These are phyloP conservation scores for Aspergillus panamensis DNA, from an alignment of 495 filamentous ascomycete species.

Conservation along the genomic window DNA sequence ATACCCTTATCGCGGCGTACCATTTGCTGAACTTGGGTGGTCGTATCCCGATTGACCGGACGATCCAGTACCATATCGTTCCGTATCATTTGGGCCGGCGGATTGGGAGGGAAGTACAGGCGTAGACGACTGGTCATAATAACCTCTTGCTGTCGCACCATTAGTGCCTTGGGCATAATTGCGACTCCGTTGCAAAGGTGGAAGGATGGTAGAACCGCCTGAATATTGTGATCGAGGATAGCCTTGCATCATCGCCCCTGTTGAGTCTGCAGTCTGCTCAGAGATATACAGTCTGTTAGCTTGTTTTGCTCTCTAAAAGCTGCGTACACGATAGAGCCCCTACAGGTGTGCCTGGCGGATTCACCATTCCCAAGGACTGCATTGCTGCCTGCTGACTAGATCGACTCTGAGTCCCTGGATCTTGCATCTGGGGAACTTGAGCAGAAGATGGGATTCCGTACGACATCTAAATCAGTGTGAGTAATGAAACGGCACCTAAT, in stretches of 20 bases:
- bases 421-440: constrained; percentile 38
- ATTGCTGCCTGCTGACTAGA: constrained; percentile 41
- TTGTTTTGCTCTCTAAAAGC: constrained; percentile 20
- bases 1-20: constrained; percentile 33
- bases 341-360: constrained; percentile 45
- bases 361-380: constrained; percentile 42
- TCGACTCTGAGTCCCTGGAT: constrained; percentile 37
- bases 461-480: constrained; percentile 30
- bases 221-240: constrained; percentile 38
- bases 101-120: constrained; percentile 42
- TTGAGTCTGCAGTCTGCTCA: constrained; percentile 41
- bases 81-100: constrained; percentile 31
- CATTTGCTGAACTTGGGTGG: constrained; percentile 33
- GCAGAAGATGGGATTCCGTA: constrained; percentile 34
- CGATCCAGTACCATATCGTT: constrained; percentile 32
- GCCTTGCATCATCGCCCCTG: constrained; percentile 42
- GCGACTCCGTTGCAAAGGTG: constrained; percentile 40
- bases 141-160: constrained; percentile 29
- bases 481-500: constrained; percentile 17
- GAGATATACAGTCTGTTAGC: constrained; percentile 30
- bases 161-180: constrained; percentile 33
- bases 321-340: constrained; percentile 30
- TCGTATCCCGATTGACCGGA: constrained; percentile 31
- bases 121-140: constrained; percentile 39
- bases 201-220: constrained; percentile 35